Conservation (phyloP, 2,329 filamentous ascomycete species). For the Rutstroemia sp. region DNA sequence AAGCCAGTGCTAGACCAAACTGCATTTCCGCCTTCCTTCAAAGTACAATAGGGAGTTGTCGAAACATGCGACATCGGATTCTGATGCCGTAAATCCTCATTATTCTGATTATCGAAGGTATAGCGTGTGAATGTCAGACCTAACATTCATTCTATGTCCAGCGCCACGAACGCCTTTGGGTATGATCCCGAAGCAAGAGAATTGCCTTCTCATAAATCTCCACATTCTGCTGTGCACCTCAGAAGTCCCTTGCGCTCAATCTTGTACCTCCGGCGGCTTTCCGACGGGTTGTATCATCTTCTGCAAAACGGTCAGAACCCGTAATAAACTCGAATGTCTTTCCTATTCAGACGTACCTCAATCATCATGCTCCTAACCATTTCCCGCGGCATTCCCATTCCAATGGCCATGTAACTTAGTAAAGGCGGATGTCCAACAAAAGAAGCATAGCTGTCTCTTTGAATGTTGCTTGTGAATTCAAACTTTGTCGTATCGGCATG, state of each 20-base stretch:
- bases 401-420: constrained; percentile 81
- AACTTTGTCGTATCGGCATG: constrained; percentile 95
- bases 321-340: too few relatives aligned
- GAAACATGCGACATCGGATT: too few relatives aligned
- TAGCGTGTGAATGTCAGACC: too few relatives aligned
- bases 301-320: constrained; percentile 29
- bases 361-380: constrained; percentile 75
- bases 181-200: background rate
- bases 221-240: background rate
- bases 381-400: constrained; percentile 76
- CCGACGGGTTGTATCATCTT: constrained; percentile 65
- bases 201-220: background rate
- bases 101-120: too few relatives aligned
- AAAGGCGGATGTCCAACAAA: constrained; percentile 86
- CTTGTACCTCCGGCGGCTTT: constrained; percentile 53
- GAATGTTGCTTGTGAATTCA: constrained; percentile 95
- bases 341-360: constrained; percentile 44
- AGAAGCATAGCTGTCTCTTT: constrained; percentile 84
- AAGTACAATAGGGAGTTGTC: too few relatives aligned
- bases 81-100: too few relatives aligned
- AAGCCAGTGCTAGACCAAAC: too few relatives aligned
- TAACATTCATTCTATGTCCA: background rate
- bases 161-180: background rate
- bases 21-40: too few relatives aligned
- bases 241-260: constrained; percentile 22